Evolutionary conservation across 2,329 filamentous ascomycete genomes (phyloP).

Genomic region (Arthrobotrys musiformis): DNA sequence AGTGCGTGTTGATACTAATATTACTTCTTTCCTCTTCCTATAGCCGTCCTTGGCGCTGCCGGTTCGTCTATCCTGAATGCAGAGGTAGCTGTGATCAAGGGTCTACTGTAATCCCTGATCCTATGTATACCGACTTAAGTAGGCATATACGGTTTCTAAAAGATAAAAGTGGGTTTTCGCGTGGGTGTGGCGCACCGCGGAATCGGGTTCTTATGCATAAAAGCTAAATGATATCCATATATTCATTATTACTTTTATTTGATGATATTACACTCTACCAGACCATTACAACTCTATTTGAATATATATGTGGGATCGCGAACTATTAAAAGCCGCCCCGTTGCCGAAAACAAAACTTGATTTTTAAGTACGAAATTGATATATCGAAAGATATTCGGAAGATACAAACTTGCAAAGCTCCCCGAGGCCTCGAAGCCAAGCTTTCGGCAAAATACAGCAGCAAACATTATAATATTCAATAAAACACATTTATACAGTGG

Average conservation of each 20-base stretch:
- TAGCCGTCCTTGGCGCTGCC: slow-evolving; percentile 91
- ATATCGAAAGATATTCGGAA: no score
- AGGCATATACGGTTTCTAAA: background rate
- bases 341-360: no score
- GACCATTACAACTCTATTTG: no score
- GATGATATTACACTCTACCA: no score
- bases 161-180: background rate
- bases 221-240: slow-evolving; percentile 32
- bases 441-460: slow-evolving; percentile 26
- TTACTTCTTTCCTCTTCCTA: slow-evolving; percentile 59
- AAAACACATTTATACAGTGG: slow-evolving; percentile 16
- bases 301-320: no score
- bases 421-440: background rate
- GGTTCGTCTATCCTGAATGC: slow-evolving; percentile 95
- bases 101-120: slow-evolving; percentile 71
- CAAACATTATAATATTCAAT: background rate
- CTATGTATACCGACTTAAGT: background rate
- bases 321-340: no score
- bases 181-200: slow-evolving; percentile 30
- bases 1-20: slow-evolving; percentile 61
- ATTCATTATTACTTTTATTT: background rate
- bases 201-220: slow-evolving; percentile 36
- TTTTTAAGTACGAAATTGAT: no score
- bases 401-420: background rate
- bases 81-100: slow-evolving; percentile 90